Percentiles rank a stretch among this genome's conserved stretches.
Conservation (phyloP, 345 rosid genomes). For the Eutrema heterophyllum region DNA sequence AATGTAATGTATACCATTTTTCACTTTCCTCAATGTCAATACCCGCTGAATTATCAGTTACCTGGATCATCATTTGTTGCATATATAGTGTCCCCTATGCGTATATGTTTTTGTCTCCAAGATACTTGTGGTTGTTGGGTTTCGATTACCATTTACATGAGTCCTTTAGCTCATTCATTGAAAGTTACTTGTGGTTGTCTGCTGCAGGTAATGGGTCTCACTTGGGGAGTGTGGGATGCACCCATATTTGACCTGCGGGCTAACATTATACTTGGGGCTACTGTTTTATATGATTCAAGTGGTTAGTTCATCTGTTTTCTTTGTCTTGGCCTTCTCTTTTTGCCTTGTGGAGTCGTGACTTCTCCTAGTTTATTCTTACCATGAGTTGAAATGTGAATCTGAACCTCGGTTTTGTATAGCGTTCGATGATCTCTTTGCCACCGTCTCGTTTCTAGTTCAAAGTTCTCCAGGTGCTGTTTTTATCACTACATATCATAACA, state of each 20-base stretch:
- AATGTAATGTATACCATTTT: constrained; percentile 37
- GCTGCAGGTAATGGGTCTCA: constrained; percentile 59
- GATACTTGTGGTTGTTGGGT: background rate
- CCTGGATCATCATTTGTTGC: background rate
- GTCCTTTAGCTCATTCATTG: background rate
- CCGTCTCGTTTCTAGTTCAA: constrained; percentile 68
- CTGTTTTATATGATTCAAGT: constrained; percentile 70
- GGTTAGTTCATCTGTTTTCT: constrained; percentile 40
- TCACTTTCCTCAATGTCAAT: background rate
- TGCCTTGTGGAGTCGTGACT: background rate
- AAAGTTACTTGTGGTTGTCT: constrained; percentile 3
- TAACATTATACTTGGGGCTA: constrained; percentile 76
- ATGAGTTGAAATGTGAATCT: constrained; percentile 3
- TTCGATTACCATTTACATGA: background rate
- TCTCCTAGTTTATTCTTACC: background rate
- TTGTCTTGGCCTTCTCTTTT: background rate
- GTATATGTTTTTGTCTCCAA: background rate
- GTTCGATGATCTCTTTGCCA: constrained; percentile 83
- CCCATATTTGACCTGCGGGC: constrained; percentile 53
- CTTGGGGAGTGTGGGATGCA: constrained; percentile 89
- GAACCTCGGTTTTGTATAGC: constrained; percentile 37
- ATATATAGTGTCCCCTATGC: background rate
- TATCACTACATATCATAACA: constrained; percentile 83
- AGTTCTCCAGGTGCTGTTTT: constrained; percentile 69
- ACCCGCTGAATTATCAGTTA: no score